Base-by-base conservation (phyloP, 345 rosid species). In the Citrus reticulata region DNA sequence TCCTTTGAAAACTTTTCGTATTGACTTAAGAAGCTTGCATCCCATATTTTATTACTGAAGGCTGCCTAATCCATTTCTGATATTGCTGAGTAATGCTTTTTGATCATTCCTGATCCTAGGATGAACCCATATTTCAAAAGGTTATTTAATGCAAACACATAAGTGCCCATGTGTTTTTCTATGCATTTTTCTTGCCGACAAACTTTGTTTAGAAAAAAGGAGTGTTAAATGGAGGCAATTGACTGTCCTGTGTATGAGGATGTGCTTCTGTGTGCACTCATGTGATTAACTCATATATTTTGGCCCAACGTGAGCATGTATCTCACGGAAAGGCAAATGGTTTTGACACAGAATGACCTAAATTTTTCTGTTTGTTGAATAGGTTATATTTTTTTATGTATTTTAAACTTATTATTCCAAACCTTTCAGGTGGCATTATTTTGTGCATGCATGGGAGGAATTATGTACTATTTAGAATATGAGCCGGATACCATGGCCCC, bases 401-500 rank as follows among this genome's bases (percentile, higher is more conserved):
- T 20, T 29, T 32, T 14, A 61, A 70, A 35, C 39, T 24, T 19
- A 34, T 67, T 69, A 60, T 73, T 81, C 69, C 35, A 9, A 65
- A 66, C 22, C 57, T 73, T 80, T 25, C 95, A 97, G 99, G 99
- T 97, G 77, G 96, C 95, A 27, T 73, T 97, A 71, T 97, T 94
- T 77, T 93, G 97, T 85, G 96, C 93, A 34, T 97, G 98, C 84
- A 97, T 97, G 97, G 99, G 99, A 84, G 99, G 98, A 85, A 86
- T 97, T 39, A 97, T 94, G 99, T 97, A 97, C 84, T 97, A 88
- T 83, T 85, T 94, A 69, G 98, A 97, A 82, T 72, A 97, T 68
- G 99, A 97, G 75, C 99, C 99, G 0, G 93, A 93, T 77, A 97
- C 99, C 17, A 88, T 97, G 98, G 91, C 99, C 74, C 98, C 99